Conservation (phyloP, 2,329 filamentous ascomycete species). For the Cladophialophora immunda region DNA sequence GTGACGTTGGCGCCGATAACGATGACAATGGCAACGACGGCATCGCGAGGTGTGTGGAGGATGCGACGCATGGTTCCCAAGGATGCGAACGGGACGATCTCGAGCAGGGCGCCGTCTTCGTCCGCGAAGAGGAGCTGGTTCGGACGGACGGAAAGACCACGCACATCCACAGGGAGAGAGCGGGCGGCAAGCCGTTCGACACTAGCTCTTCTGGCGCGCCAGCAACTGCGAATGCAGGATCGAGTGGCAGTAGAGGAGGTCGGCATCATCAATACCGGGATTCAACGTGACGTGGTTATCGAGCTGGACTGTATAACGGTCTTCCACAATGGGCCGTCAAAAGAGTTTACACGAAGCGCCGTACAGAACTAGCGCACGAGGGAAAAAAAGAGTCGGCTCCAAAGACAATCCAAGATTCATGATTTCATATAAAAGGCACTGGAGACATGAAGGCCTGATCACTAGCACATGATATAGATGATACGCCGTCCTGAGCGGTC, state of each 20-base stretch:
- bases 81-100: neutral
- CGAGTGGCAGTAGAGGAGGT: neutral
- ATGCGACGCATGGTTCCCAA: neutral
- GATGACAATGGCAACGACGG: constrained; percentile 9
- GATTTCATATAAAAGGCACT: too few relatives aligned
- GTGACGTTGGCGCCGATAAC: neutral
- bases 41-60: neutral
- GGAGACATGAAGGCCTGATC: too few relatives aligned
- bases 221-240: neutral
- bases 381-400: too few relatives aligned
- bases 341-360: too few relatives aligned
- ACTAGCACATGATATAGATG: too few relatives aligned
- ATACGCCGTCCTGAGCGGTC: too few relatives aligned
- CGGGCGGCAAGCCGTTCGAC: constrained; percentile 17
- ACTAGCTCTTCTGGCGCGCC: neutral
- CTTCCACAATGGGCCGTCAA: too few relatives aligned
- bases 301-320: too few relatives aligned
- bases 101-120: neutral
- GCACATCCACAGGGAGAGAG: constrained; percentile 1
- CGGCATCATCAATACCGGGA: too few relatives aligned
- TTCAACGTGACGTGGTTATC: too few relatives aligned
- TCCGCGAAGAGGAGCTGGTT: constrained; percentile 23
- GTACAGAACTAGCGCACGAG: too few relatives aligned
- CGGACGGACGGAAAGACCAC: constrained; percentile 10
- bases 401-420: too few relatives aligned